Conservation (phyloP, 805 yeast genomes). For the Zygoascus flipseniorum region DNA sequence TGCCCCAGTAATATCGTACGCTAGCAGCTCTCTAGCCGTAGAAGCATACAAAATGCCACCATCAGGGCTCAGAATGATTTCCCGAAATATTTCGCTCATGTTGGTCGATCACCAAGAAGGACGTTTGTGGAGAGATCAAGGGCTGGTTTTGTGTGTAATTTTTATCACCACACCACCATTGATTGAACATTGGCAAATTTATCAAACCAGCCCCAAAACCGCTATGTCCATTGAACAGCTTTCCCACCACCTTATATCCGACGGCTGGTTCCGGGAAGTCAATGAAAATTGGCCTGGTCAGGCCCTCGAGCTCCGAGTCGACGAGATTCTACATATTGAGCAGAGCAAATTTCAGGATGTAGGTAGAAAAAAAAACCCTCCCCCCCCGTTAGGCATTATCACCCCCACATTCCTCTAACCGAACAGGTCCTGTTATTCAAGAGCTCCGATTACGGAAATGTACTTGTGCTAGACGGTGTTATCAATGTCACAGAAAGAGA, state of each 20-base stretch:
- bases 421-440: slow-evolving; percentile 64
- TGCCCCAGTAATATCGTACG: slow-evolving; percentile 16
- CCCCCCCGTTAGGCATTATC: too few relatives aligned
- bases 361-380: slow-evolving; percentile 2
- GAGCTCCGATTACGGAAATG: slow-evolving; percentile 91
- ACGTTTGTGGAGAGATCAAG: neutral
- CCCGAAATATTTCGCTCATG: neutral
- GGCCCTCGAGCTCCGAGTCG: slow-evolving; percentile 87
- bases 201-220: neutral
- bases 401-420: neutral
- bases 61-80: neutral
- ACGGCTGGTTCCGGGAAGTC: slow-evolving; percentile 96
- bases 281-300: slow-evolving; percentile 98
- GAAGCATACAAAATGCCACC: slow-evolving; percentile 9
- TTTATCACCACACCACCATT: neutral
- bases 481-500: slow-evolving; percentile 97
- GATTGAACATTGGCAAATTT: neutral
- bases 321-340: slow-evolving; percentile 76
- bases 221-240: neutral
- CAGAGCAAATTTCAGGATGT: slow-evolving; percentile 86
- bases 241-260: slow-evolving; percentile 23
- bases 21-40: slow-evolving; percentile 18
- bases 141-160: neutral
- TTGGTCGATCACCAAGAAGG: neutral
- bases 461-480: slow-evolving; percentile 86